Percentiles rank a stretch among this genome's conserved stretches.
Conservation (phyloP, 345 rosid species). For the Sonneratia caseolaris region DNA sequence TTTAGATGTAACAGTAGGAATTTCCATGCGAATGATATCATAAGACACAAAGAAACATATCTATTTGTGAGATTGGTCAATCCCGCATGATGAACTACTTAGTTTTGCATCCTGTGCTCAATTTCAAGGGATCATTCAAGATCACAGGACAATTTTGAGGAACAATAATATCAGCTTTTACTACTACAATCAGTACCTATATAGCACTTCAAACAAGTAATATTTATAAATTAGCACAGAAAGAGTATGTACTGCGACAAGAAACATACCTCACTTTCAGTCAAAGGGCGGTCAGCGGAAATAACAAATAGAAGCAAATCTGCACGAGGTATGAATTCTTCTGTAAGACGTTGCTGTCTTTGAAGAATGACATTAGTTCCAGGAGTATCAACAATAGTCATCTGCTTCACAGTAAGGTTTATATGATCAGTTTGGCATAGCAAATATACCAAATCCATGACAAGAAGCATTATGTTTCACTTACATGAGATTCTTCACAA, state of each 20-base stretch:
- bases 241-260: not conserved
- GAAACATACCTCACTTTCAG: constrained; percentile 85
- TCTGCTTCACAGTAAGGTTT: constrained; percentile 33
- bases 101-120: not conserved
- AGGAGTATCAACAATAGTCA: constrained; percentile 85
- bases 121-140: not conserved
- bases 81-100: not conserved
- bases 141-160: not conserved
- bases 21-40: not conserved
- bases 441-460: not conserved
- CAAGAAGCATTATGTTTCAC: not conserved
- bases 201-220: not conserved
- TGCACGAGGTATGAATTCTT: constrained; percentile 92
- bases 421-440: not conserved
- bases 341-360: constrained; percentile 90
- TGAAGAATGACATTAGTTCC: constrained; percentile 96
- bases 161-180: not conserved
- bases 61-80: not conserved
- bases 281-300: constrained; percentile 92
- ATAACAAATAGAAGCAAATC: constrained; percentile 90
- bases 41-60: not conserved
- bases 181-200: not conserved
- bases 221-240: not conserved
- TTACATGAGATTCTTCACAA: not conserved
- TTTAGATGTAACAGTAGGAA: not conserved